Evolutionary conservation across 495 filamentous ascomycete genomes (phyloP).

Genomic region (Podospora fimiseda): DNA sequence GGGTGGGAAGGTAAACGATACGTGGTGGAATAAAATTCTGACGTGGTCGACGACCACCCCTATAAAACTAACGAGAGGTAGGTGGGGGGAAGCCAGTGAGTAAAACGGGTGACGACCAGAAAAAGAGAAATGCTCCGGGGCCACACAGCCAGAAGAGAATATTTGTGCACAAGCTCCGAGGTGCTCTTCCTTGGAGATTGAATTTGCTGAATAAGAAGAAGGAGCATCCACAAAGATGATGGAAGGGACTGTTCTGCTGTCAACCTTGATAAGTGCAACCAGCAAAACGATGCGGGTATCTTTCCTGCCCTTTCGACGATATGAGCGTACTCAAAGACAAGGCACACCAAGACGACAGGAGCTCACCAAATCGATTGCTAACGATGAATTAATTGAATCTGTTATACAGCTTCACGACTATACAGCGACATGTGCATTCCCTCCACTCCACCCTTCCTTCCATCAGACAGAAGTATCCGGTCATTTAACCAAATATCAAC

Average conservation of each 20-base stretch:
- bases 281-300: no score
- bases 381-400: no score
- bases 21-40: no score
- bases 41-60: conserved; percentile 1
- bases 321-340: no score
- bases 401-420: no score
- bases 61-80: conserved; percentile 15
- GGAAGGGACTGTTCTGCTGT: no score
- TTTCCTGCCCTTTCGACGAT: no score
- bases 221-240: no score
- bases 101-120: neutral
- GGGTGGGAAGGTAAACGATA: conserved; percentile 4
- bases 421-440: no score
- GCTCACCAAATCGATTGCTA: no score
- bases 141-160: neutral
- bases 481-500: conserved; percentile 72
- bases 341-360: no score
- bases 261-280: no score
- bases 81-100: conserved; percentile 1
- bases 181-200: neutral
- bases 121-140: neutral
- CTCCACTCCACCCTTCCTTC: neutral
- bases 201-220: neutral
- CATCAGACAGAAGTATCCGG: neutral
- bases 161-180: neutral